These are phyloP conservation scores for Logfia minima DNA, from an alignment of 129 eudicot species.

Conservation along the genomic window DNA sequence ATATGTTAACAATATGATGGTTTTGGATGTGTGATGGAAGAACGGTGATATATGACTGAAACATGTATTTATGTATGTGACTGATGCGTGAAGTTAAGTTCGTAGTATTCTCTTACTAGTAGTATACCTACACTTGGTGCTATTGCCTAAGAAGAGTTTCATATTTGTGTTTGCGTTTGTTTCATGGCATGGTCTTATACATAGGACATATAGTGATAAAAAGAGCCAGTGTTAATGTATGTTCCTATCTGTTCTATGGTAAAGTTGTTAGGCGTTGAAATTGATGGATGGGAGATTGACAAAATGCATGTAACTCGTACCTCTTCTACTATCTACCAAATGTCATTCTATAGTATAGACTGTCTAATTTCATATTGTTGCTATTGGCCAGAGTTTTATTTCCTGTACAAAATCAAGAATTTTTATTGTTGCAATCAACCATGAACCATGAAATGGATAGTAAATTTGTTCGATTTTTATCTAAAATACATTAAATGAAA, in stretches of 20 bases:
- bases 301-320: conserved; percentile 6
- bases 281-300: not conserved
- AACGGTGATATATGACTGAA: conserved; percentile 7
- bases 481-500: not conserved
- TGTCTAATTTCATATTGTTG: not conserved
- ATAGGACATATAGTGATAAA: not conserved
- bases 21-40: conserved; percentile 9
- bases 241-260: not conserved
- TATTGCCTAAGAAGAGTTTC: conserved; percentile 7
- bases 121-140: not conserved
- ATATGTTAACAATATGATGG: conserved; percentile 11
- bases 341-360: not conserved
- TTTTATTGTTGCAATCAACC: conserved; percentile 10
- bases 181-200: not conserved
- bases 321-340: conserved; percentile 1
- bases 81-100: conserved; percentile 1
- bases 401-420: not conserved
- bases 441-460: conserved; percentile 20
- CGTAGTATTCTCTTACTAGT: conserved; percentile 4
- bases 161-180: not conserved
- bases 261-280: not conserved
- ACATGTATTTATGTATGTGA: not conserved
- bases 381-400: conserved; percentile 6
- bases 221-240: not conserved
- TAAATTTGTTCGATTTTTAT: not conserved